Base-by-base conservation (phyloP, 345 rosid species). In the Zanthoxylum bungeanum region DNA sequence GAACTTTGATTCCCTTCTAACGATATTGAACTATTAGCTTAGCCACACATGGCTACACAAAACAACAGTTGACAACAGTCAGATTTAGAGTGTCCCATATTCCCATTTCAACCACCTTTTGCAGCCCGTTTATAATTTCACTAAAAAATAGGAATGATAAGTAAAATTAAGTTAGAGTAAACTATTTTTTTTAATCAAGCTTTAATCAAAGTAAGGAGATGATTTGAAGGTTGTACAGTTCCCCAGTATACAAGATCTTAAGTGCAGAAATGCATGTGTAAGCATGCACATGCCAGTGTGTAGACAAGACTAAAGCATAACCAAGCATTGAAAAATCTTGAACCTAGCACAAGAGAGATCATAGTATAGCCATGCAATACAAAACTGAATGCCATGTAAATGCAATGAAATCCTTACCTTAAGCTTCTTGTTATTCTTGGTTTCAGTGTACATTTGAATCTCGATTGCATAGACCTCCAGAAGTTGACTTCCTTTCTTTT, bases 401-500 rank as follows among this genome's bases (percentile, higher is more conserved):
- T 59, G 46, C 60, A 8, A 24, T 40, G 46, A 40, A 70, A 71
- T 39, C 55, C 60, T 77, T 75, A 89, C 99, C 97, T 96, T 91
- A 6, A 91, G 97, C 86, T 93, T 96, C 80, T 96, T 93, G 87
- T 90, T 93, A 80, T 96, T 94, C 87, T 93, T 96, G 52, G 97
- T 96, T 82, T 88, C 98, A 12, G 97, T 96, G 80, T 91, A 93
- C 89, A 96, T 91, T 81, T 96, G 99, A 73, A 96, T 96, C 80
- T 93, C 98, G 71, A 96, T 89, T 36, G 98, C 99, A 69, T 91
- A 96, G 2, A 93, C 99, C 87, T 96, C 99, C 79, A 96, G 85
- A 73, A 96, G 95, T 76, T 96, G 99, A 79, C 97, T 96, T 74
- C 99, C 98, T 87, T 96, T 96, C 91, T 96, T 96, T 77, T 91